phyloP scores from a whole-genome alignment of 164 flowering plant genomes.

The Nymphaea thermarum region DNA sequence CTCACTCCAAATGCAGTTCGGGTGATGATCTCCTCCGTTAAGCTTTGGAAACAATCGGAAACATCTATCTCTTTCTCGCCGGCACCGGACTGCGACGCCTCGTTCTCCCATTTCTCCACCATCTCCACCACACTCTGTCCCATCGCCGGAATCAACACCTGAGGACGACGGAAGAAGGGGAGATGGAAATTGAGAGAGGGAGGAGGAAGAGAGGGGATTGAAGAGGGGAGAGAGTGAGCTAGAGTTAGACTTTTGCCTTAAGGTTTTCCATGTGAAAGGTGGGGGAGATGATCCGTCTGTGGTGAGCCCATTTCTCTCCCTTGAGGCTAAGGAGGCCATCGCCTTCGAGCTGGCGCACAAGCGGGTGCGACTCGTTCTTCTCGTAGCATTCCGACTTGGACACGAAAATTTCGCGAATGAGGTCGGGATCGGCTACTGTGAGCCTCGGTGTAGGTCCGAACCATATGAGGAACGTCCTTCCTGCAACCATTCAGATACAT shows the following conservation, averaged over 20 bases:
- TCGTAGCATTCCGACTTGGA: conserved; percentile 74
- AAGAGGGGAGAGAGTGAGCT: too few species aligned
- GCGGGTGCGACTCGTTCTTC: conserved; percentile 78
- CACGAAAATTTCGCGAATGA: conserved; percentile 69
- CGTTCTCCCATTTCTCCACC: conserved; percentile 45
- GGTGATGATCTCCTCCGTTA: conserved; percentile 18
- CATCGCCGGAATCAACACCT: conserved; percentile 74
- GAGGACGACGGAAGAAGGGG: background rate
- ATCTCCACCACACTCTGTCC: conserved; percentile 52
- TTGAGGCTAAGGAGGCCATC: conserved; percentile 87
- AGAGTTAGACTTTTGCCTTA: conserved; percentile 35
- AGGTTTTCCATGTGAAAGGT: conserved; percentile 94
- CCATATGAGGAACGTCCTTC: conserved; percentile 89
- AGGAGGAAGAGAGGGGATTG: background rate
- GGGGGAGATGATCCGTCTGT: conserved; percentile 76
- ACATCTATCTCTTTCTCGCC: conserved; percentile 81
- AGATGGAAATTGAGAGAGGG: background rate
- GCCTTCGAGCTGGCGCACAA: conserved; percentile 87
- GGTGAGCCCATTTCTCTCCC: conserved; percentile 98
- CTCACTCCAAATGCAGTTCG: conserved; percentile 12
- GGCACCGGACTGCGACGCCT: conserved; percentile 19
- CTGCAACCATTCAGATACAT: conserved; percentile 20
- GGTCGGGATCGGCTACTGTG: conserved; percentile 84
- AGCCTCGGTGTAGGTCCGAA: conserved; percentile 86
- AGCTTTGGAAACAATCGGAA: conserved; percentile 53